A percentile compares a stretch with the other conserved stretches of the same genome.
phyloP scores from a whole-genome alignment of 2,329 filamentous ascomycete species.

The Gnomoniopsis sp. region DNA sequence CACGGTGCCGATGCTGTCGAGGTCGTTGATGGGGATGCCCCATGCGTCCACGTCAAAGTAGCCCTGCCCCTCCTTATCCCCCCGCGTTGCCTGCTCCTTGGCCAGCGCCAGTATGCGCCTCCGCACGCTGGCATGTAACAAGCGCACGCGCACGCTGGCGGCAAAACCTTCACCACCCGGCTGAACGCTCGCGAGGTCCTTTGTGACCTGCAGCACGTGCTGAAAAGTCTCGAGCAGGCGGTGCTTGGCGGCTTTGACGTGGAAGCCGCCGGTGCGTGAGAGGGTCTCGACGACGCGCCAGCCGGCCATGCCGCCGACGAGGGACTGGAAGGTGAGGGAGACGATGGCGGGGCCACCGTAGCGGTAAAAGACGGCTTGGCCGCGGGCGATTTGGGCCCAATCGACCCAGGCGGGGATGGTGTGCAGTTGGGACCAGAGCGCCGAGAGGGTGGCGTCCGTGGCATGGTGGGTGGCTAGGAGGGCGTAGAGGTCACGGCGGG shows the following conservation, averaged over 20 bases:
- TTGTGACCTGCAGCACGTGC: slow-evolving; percentile 69
- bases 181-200: slow-evolving; percentile 60
- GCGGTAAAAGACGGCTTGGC: slow-evolving; percentile 74
- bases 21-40: slow-evolving; percentile 70
- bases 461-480: slow-evolving; percentile 57
- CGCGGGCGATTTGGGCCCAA: slow-evolving; percentile 70
- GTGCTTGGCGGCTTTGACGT: slow-evolving; percentile 61
- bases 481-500: slow-evolving; percentile 57
- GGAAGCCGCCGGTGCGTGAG: slow-evolving; percentile 71
- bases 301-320: slow-evolving; percentile 71
- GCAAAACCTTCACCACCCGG: slow-evolving; percentile 65
- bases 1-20: slow-evolving; percentile 72
- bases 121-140: slow-evolving; percentile 67
- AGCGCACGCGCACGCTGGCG: slow-evolving; percentile 63
- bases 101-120: slow-evolving; percentile 60
- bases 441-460: slow-evolving; percentile 49
- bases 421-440: slow-evolving; percentile 65
- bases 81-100: slow-evolving; percentile 33
- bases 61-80: slow-evolving; percentile 34
- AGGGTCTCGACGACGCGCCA: slow-evolving; percentile 71
- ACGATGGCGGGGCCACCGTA: slow-evolving; percentile 68
- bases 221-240: slow-evolving; percentile 69
- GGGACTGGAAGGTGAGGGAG: slow-evolving; percentile 60
- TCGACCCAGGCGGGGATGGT: slow-evolving; percentile 72
- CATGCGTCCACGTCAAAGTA: slow-evolving; percentile 60